These are phyloP conservation scores for Eucalyptus tenuipes DNA, from an alignment of 345 rosid species.

Conservation along the genomic window DNA sequence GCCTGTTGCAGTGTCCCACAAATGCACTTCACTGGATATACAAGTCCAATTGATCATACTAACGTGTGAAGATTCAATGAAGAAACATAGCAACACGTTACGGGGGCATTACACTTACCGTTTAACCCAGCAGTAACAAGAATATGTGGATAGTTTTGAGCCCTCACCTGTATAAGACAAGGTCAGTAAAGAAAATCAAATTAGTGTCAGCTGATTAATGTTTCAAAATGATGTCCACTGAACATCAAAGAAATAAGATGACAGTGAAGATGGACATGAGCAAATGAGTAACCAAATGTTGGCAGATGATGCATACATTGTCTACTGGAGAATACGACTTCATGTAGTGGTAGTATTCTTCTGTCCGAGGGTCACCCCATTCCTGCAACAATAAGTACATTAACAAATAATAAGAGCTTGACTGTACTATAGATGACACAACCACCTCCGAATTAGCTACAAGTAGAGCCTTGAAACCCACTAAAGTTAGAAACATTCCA, in stretches of 20 bases:
- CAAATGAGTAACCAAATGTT: neutral
- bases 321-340: conserved; percentile 96
- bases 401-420: neutral
- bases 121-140: conserved; percentile 82
- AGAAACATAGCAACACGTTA: neutral
- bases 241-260: neutral
- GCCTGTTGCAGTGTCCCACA: neutral
- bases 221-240: neutral
- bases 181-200: neutral
- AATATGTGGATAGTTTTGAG: conserved; percentile 69
- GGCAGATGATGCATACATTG: conserved; percentile 30
- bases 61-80: neutral
- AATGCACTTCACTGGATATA: neutral
- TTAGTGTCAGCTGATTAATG: neutral
- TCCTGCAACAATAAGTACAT: conserved; percentile 32
- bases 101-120: conserved; percentile 31
- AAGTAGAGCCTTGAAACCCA: neutral
- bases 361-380: conserved; percentile 97
- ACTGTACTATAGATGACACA: neutral
- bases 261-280: neutral
- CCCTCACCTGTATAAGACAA: conserved; percentile 35
- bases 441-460: neutral
- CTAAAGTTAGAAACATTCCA: neutral
- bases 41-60: neutral
- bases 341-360: conserved; percentile 79